Base-by-base conservation (phyloP, 2,329 filamentous ascomycete genomes). In the Orbilia blumenaviensis region DNA sequence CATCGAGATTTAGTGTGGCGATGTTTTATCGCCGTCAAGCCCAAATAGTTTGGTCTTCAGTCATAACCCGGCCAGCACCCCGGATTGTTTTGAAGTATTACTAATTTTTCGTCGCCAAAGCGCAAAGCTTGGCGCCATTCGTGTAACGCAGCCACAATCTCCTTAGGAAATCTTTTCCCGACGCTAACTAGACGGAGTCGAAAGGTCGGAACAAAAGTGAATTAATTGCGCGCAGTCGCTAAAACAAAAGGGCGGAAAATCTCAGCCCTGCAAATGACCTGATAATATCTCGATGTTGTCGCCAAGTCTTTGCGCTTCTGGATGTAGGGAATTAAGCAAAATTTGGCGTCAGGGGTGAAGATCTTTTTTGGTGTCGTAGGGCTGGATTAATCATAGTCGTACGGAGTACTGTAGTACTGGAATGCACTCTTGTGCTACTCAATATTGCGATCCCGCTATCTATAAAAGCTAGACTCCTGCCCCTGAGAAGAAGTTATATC, bases 301-400 rank as follows among this genome's bases (percentile, higher is more conserved):
- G 62, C 62, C 62, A 38, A 66, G 62, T 21, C 12, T 18, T 66
- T 66, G 62, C 62, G 27, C 18, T 66, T 66, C 29, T 54, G 62
- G 27, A 66, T 36, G 29, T 14, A 34, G 29, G 32, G 58, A 50
- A 50, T 63, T 63, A 44, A 63, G 41, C 36, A 48, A 44, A 44
- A 63, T 63, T 62, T 46, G 25, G 42, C 16, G 7, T 63, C 58
- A 46, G 56, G 56, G 56, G 52, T 8, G 6, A 16, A 48, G 23
- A 10, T 44, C 21, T 48, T 27, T n/a, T 25, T 34, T 10, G 29
- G 29, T 5, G 5, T 10, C 29, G 29, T 10, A 10, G 29, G 29
- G n/a, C n/a, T n/a, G n/a, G n/a, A n/a, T n/a, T n/a, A n/a, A n/a
- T n/a, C n/a, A n/a, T n/a, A n/a, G n/a, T n/a, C n/a, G n/a, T n/a